Evolutionary conservation across 2,329 filamentous ascomycete genomes (phyloP).

Genomic region (Cylindrodendrum hubeiense): DNA sequence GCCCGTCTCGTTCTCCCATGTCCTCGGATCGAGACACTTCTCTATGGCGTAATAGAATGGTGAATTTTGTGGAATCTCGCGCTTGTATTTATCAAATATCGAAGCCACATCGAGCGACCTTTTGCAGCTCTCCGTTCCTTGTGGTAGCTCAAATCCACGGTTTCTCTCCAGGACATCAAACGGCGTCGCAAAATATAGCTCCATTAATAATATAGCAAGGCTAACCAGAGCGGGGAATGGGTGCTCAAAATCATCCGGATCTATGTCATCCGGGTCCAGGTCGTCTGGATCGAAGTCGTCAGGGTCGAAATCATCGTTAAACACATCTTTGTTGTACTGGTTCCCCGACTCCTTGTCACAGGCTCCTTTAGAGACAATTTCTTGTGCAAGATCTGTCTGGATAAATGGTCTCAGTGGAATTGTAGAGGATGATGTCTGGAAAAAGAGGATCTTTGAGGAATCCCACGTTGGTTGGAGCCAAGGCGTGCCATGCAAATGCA

Average conservation of each 20-base stretch:
- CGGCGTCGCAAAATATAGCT: constrained; percentile 21
- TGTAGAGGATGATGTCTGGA: constrained; percentile 10
- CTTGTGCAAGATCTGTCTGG: neutral
- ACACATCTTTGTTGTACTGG: neutral
- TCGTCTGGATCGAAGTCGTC: neutral
- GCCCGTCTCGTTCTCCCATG: constrained; percentile 17
- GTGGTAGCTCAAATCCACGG: neutral
- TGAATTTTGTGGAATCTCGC: constrained; percentile 12
- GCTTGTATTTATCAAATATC: constrained; percentile 16
- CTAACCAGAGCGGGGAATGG: constrained; percentile 18
- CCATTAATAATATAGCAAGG: constrained; percentile 17
- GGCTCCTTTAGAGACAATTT: too few species aligned
- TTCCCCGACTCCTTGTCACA: neutral
- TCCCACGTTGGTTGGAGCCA: constrained; percentile 24
- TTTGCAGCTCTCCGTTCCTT: neutral
- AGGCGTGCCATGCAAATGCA: constrained; percentile 25
- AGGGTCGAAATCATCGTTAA: neutral
- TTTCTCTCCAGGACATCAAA: neutral
- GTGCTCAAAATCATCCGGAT: constrained; percentile 19
- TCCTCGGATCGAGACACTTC: constrained; percentile 9
- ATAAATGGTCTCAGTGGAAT: constrained; percentile 29
- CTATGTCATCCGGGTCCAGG: neutral
- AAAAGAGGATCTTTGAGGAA: constrained; percentile 23
- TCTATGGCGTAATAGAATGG: constrained; percentile 9
- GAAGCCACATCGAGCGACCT: constrained; percentile 1